Conservation (phyloP, 1,139 yeast genomes). For the Geotrichum reessii region DNA sequence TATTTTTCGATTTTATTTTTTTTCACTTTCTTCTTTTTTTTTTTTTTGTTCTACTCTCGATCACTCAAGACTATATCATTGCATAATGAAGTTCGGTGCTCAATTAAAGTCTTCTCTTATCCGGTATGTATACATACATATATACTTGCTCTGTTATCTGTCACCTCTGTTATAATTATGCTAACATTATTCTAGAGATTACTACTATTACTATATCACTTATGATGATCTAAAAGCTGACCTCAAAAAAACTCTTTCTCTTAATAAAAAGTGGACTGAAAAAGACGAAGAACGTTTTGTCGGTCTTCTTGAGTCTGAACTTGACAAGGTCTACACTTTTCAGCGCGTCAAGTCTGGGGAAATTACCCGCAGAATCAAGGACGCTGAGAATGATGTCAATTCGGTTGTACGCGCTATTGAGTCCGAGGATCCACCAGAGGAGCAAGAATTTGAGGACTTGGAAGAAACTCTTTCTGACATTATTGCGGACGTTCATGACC, state of each 20-base stretch:
- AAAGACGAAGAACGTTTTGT: slow-evolving; percentile 77
- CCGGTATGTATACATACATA: slow-evolving; percentile 1
- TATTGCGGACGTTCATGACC: slow-evolving; percentile 95
- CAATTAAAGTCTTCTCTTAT: slow-evolving; percentile 40
- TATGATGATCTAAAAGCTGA: slow-evolving; percentile 86
- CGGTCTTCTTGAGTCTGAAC: slow-evolving; percentile 64
- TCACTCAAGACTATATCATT: background rate
- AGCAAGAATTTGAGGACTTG: slow-evolving; percentile 82
- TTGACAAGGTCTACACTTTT: slow-evolving; percentile 87
- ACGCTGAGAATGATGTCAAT: slow-evolving; percentile 63
- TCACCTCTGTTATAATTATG: background rate
- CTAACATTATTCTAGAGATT: slow-evolving; percentile 43
- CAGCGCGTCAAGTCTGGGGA: slow-evolving; percentile 84
- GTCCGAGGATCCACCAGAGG: slow-evolving; percentile 38
- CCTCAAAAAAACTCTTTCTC: slow-evolving; percentile 56
- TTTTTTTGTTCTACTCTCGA: background rate
- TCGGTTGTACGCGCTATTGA: slow-evolving; percentile 52
- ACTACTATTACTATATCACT: slow-evolving; percentile 80
- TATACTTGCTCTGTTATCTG: background rate
- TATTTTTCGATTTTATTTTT: background rate
- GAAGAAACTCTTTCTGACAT: slow-evolving; percentile 90
- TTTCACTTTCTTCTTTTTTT: background rate
- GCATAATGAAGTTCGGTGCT: slow-evolving; percentile 40
- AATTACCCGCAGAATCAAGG: slow-evolving; percentile 74
- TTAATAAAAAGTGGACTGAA: slow-evolving; percentile 61